Conservation (phyloP, 2,329 filamentous ascomycete species). For the Venturia effusa region DNA sequence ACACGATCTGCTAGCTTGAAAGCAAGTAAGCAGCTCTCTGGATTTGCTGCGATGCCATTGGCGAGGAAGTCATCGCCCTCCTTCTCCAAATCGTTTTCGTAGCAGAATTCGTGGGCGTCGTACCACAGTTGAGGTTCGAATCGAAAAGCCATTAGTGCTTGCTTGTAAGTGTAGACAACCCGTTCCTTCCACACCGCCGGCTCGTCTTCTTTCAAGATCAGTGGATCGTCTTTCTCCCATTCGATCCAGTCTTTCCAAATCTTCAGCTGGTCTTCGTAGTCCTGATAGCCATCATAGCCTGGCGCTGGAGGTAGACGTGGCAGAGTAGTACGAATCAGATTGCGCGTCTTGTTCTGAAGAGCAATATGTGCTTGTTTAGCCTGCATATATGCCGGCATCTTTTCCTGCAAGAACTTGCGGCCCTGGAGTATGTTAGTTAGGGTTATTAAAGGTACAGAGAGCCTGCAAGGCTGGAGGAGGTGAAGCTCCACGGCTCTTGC, state of each 20-base stretch:
- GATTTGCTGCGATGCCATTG: conserved; percentile 78
- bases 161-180: conserved; percentile 83
- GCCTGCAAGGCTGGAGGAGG: no score
- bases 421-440: conserved; percentile 44
- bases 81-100: conserved; percentile 59
- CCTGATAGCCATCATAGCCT: conserved; percentile 77
- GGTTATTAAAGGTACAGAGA: no score
- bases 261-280: conserved; percentile 73
- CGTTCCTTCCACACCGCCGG: conserved; percentile 59
- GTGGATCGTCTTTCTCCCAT: conserved; percentile 89
- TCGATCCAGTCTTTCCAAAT: conserved; percentile 90
- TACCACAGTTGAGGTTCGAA: conserved; percentile 98
- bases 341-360: conserved; percentile 76
- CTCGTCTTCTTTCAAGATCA: conserved; percentile 74
- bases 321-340: conserved; percentile 64
- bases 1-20: conserved; percentile 84
- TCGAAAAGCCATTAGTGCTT: conserved; percentile 81
- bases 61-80: conserved; percentile 71
- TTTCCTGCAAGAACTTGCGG: conserved; percentile 88
- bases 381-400: conserved; percentile 90
- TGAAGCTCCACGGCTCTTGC: no score
- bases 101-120: conserved; percentile 87
- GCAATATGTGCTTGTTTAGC: conserved; percentile 83
- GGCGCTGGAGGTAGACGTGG: conserved; percentile 72
- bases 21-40: conserved; percentile 82